Conservation (phyloP, 345 rosid species). For the Turritis glabra region DNA sequence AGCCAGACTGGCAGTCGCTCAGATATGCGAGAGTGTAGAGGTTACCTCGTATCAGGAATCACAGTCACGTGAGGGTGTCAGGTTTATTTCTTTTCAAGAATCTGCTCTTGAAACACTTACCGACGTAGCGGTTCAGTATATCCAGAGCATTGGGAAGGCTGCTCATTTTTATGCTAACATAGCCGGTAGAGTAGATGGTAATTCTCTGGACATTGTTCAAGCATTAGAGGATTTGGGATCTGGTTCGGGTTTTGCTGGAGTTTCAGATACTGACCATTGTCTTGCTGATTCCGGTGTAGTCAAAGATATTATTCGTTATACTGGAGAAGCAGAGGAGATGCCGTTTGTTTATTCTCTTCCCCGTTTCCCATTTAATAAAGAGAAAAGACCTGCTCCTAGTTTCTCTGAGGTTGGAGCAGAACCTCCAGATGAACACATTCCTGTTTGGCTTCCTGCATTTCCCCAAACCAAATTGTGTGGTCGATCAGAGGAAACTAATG, state of each 20-base stretch:
- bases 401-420: slow-evolving; percentile 58
- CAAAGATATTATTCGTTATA: slow-evolving; percentile 62
- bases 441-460: slow-evolving; percentile 79
- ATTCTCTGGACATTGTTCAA: slow-evolving; percentile 66
- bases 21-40: slow-evolving; percentile 73
- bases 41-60: slow-evolving; percentile 68
- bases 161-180: slow-evolving; percentile 57
- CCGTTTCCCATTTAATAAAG: slow-evolving; percentile 59
- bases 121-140: slow-evolving; percentile 55
- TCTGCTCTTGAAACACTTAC: slow-evolving; percentile 72
- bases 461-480: slow-evolving; percentile 52
- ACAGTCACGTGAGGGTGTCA: slow-evolving; percentile 62
- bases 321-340: slow-evolving; percentile 49
- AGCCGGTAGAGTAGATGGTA: slow-evolving; percentile 64
- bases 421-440: slow-evolving; percentile 72
- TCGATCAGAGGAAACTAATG: slow-evolving; percentile 37
- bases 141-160: slow-evolving; percentile 57
- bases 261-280: slow-evolving; percentile 59
- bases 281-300: slow-evolving; percentile 61
- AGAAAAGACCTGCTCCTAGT: slow-evolving; percentile 44
- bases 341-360: slow-evolving; percentile 75
- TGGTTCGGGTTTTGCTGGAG: slow-evolving; percentile 61
- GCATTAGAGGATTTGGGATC: slow-evolving; percentile 71
- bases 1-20: slow-evolving; percentile 69
- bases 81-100: slow-evolving; percentile 75